A percentile compares a stretch with the other conserved stretches of the same genome.
Evolutionary conservation across 2,329 filamentous ascomycete genomes (phyloP).

Genomic region (Fusarium sp.): DNA sequence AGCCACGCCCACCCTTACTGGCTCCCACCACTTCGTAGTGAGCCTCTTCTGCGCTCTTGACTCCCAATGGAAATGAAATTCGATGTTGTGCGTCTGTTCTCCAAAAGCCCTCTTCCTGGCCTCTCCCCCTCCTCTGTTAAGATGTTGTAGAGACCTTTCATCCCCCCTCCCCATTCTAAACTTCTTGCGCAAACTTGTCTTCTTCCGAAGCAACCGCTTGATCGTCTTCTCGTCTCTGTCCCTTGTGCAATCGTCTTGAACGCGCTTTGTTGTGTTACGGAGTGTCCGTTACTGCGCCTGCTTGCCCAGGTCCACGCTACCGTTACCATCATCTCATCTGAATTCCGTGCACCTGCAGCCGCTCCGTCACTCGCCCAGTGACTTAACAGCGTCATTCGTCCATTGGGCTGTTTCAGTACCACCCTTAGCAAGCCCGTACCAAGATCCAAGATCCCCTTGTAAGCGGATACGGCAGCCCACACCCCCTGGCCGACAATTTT

Average conservation of each 20-base stretch:
- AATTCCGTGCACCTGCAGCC: conserved; percentile 41
- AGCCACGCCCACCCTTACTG: conserved; percentile 35
- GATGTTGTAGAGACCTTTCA: conserved; percentile 10
- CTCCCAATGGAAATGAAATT: conserved; percentile 34
- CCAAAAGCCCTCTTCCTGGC: conserved; percentile 30
- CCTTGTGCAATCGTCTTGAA: conserved; percentile 33
- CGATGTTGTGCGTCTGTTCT: conserved; percentile 40
- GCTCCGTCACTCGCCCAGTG: conserved; percentile 40
- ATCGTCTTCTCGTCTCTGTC: conserved; percentile 17
- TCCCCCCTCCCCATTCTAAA: conserved; percentile 11
- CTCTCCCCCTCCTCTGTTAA: conserved; percentile 28
- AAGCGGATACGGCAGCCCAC: conserved; percentile 43
- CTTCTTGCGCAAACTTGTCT: conserved; percentile 16
- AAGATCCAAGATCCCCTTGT: conserved; percentile 47
- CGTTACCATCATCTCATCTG: conserved; percentile 42
- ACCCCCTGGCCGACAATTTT: conserved; percentile 46
- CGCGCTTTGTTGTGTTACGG: conserved; percentile 37
- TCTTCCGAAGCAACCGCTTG: conserved; percentile 14
- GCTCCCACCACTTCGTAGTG: conserved; percentile 31
- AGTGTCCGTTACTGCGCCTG: conserved; percentile 40
- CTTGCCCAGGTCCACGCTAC: conserved; percentile 36
- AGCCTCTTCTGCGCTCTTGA: conserved; percentile 28
- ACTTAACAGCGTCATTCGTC: conserved; percentile 42
- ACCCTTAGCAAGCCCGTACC: conserved; percentile 41
- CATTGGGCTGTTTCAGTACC: conserved; percentile 45